Percentiles rank a stretch among this genome's conserved stretches.
These are phyloP conservation scores for Albugo laibachii DNA, from an alignment of 352 stramenopile species.

Conservation along the genomic window DNA sequence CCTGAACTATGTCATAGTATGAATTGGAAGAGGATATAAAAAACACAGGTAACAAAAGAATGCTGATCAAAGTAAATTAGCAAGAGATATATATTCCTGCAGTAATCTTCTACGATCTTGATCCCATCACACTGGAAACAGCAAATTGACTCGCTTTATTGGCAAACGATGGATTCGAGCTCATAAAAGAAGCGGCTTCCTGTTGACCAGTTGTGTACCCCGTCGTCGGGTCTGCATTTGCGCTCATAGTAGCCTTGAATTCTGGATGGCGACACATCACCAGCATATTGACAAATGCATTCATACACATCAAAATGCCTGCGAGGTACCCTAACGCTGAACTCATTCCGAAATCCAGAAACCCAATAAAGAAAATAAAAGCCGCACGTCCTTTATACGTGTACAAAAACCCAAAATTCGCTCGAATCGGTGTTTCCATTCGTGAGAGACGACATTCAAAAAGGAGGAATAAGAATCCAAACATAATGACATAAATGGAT, in stretches of 20 bases:
- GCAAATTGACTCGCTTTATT: conserved; percentile 61
- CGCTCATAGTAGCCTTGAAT: conserved; percentile 62
- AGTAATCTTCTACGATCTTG: not conserved
- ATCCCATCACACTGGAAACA: conserved; percentile 22
- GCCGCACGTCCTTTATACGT: conserved; percentile 67
- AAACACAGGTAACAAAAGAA: too few relatives aligned
- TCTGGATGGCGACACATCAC: conserved; percentile 76
- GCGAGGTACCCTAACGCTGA: conserved; percentile 52
- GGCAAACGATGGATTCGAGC: conserved; percentile 53
- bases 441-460: conserved; percentile 76
- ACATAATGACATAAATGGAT: conserved; percentile 82
- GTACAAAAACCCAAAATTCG: conserved; percentile 78
- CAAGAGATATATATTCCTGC: too few relatives aligned
- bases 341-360: conserved; percentile 75
- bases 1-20: too few relatives aligned
- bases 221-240: conserved; percentile 46
- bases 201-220: conserved; percentile 67
- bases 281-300: conserved; percentile 72
- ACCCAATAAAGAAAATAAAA: conserved; percentile 83
- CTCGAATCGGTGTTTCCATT: conserved; percentile 65
- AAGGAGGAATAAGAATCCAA: conserved; percentile 66
- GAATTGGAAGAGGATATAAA: too few relatives aligned
- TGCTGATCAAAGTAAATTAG: too few relatives aligned
- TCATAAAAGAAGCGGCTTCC: conserved; percentile 64
- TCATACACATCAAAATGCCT: conserved; percentile 66